phyloP scores from a whole-genome alignment of 768 basidiomycete species.

The Ramaria sp. region DNA sequence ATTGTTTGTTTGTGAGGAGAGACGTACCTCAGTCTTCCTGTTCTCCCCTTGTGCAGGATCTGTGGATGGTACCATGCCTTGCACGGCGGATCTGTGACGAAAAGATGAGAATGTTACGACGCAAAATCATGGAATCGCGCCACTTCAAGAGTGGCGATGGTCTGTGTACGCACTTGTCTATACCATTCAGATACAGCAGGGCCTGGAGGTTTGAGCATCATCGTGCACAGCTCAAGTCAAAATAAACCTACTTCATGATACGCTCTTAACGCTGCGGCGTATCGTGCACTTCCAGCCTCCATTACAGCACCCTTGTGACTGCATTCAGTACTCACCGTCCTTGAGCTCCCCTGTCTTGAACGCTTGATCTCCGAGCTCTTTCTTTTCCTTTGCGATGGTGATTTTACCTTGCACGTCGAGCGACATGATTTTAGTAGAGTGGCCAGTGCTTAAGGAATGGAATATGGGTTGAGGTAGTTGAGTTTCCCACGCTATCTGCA shows the following conservation, averaged over 20 bases:
- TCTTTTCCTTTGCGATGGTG: conserved; percentile 51
- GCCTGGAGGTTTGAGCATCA: conserved; percentile 30
- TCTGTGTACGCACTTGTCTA: conserved; percentile 55
- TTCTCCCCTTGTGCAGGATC: conserved; percentile 20
- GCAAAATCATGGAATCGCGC: neutral
- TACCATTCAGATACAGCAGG: conserved; percentile 59
- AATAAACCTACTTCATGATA: conserved; percentile 54
- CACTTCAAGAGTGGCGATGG: too few species aligned
- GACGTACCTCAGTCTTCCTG: conserved; percentile 42
- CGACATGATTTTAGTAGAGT: neutral
- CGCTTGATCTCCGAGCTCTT: conserved; percentile 53
- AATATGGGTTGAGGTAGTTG: neutral
- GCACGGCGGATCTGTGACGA: conserved; percentile 9
- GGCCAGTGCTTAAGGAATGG: neutral
- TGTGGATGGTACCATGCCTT: neutral
- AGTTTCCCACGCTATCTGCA: too few species aligned
- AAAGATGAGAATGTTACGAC: neutral
- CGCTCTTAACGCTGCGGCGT: conserved; percentile 42
- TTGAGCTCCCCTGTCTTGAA: conserved; percentile 56
- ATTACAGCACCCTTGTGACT: neutral
- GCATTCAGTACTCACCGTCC: conserved; percentile 33
- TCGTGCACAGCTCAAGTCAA: neutral
- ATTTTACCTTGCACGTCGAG: conserved; percentile 35
- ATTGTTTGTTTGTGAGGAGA: neutral
- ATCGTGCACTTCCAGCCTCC: neutral